Evolutionary conservation across 495 filamentous ascomycete genomes (phyloP).

Genomic region (Daldinia loculata): DNA sequence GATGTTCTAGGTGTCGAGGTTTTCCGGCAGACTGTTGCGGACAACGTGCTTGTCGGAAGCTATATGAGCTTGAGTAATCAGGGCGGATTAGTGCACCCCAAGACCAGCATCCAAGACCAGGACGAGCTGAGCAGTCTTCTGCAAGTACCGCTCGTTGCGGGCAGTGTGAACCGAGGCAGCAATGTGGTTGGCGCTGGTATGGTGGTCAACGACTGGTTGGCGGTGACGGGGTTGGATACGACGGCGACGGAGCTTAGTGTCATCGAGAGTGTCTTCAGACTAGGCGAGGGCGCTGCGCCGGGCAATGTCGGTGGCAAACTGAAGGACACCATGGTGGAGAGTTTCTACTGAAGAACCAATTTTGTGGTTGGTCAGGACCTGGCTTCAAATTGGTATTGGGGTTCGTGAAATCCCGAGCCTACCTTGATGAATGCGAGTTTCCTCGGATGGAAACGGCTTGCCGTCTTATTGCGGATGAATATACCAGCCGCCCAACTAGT

Average conservation of each 20-base stretch:
- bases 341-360: conserved; percentile 78
- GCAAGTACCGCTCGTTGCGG: conserved; percentile 94
- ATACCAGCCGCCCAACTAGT: conserved; percentile 15
- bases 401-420: not conserved
- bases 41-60: conserved; percentile 93
- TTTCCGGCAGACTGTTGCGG: conserved; percentile 95
- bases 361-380: not conserved
- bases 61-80: conserved; percentile 98
- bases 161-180: conserved; percentile 89
- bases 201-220: conserved; percentile 99
- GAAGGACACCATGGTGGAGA: conserved; percentile 98
- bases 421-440: conserved; percentile 3
- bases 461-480: conserved; percentile 10
- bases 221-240: conserved; percentile 94
- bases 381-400: conserved; percentile 11
- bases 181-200: conserved; percentile 97
- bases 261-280: conserved; percentile 90
- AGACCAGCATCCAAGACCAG: conserved; percentile 95
- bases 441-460: not conserved
- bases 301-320: conserved; percentile 77
- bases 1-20: conserved; percentile 98
- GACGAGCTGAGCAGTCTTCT: conserved; percentile 93
- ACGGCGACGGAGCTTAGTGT: conserved; percentile 97
- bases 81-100: conserved; percentile 96
- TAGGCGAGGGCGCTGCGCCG: conserved; percentile 86